Conservation (phyloP, 2,329 filamentous ascomycete species). For the Teratosphaeria nubilosa region DNA sequence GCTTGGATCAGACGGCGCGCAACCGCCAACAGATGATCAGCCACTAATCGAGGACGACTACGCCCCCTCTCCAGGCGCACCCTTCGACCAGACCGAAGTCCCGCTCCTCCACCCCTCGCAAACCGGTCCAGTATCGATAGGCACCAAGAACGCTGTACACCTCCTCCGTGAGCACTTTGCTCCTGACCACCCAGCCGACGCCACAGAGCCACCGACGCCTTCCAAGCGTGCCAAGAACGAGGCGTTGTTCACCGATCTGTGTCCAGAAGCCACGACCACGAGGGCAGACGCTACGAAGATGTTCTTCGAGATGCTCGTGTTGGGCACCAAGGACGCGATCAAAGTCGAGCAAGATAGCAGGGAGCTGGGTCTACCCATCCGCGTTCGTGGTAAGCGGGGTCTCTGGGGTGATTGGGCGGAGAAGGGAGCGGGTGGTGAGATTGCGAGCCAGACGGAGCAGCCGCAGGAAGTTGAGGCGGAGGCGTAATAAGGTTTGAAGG, state of each 20-base stretch:
- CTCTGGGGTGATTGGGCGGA: slow-evolving; percentile 97
- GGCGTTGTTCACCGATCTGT: slow-evolving; percentile 82
- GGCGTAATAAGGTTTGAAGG: background rate
- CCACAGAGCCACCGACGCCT: slow-evolving; percentile 55
- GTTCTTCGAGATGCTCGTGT: slow-evolving; percentile 95
- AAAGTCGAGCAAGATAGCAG: slow-evolving; percentile 76
- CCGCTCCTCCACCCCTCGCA: slow-evolving; percentile 72
- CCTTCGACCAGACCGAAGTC: slow-evolving; percentile 70
- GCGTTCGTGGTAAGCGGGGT: slow-evolving; percentile 82
- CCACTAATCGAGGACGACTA: slow-evolving; percentile 11
- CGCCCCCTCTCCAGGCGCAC: slow-evolving; percentile 18
- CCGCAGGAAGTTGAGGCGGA: background rate
- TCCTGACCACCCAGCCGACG: slow-evolving; percentile 42
- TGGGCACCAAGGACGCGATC: slow-evolving; percentile 95
- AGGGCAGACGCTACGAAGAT: slow-evolving; percentile 95
- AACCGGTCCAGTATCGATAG: slow-evolving; percentile 75
- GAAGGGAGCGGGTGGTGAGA: slow-evolving; percentile 19
- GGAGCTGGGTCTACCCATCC: slow-evolving; percentile 67
- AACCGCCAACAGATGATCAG: slow-evolving; percentile 17
- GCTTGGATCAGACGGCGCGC: slow-evolving; percentile 14
- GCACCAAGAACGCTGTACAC: slow-evolving; percentile 92
- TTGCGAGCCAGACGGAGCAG: background rate
- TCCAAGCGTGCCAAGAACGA: slow-evolving; percentile 64
- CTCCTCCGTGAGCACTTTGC: slow-evolving; percentile 76
- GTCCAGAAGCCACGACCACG: slow-evolving; percentile 70